Conservation (phyloP, 2,329 filamentous ascomycete genomes). For the Aspergillus hiratsukae region DNA sequence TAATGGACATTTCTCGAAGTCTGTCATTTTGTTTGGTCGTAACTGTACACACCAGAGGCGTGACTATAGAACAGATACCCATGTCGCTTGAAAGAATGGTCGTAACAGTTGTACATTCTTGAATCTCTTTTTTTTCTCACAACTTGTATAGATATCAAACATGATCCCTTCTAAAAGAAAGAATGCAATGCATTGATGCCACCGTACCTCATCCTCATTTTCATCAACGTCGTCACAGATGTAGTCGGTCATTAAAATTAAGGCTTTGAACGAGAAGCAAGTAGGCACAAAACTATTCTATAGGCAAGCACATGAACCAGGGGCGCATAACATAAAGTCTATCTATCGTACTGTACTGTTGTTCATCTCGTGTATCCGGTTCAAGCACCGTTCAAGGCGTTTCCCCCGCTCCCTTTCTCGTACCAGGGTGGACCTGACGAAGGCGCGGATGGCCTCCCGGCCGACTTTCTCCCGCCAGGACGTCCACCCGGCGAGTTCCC, state of each 20-base stretch:
- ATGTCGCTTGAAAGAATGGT: background rate
- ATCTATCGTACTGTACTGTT: conserved; percentile 15
- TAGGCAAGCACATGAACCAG: conserved; percentile 4
- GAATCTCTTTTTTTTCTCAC: background rate
- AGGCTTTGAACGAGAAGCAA: conserved; percentile 2
- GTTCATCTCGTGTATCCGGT: conserved; percentile 48
- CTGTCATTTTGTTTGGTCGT: background rate
- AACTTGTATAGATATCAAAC: background rate
- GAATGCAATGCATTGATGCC: background rate
- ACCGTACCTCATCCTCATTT: background rate
- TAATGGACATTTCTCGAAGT: background rate
- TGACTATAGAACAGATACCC: background rate
- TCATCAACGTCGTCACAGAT: conserved; percentile 1
- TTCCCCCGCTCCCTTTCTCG: conserved; percentile 74
- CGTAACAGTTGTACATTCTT: background rate
- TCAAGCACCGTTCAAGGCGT: conserved; percentile 72
- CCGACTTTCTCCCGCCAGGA: conserved; percentile 79
- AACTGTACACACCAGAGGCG: background rate
- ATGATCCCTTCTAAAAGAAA: background rate
- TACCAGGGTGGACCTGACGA: conserved; percentile 74
- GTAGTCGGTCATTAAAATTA: background rate
- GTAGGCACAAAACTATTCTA: background rate
- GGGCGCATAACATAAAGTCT: conserved; percentile 1
- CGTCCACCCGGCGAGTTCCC: conserved; percentile 90
- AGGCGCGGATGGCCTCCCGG: conserved; percentile 66